These are phyloP conservation scores for Prillingera fragicola DNA, from an alignment of 1,284 basidiomycete species.

Conservation along the genomic window DNA sequence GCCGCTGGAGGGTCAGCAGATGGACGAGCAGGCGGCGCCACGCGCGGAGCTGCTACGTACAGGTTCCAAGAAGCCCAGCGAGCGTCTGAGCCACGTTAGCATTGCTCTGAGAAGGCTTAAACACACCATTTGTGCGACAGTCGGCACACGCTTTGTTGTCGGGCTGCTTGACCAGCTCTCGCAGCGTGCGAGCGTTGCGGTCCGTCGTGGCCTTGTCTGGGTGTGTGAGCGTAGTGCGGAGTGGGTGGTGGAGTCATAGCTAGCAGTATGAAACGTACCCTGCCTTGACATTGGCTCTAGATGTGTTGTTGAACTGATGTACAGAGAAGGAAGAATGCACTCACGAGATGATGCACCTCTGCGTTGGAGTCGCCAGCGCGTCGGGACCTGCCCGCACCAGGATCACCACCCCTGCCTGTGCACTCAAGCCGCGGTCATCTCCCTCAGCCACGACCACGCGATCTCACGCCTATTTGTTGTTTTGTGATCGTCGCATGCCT, in stretches of 20 bases:
- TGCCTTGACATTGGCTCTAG: conserved; percentile 32
- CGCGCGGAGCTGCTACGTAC: conserved; percentile 51
- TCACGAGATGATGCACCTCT: too few relatives aligned
- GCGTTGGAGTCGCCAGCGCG: too few relatives aligned
- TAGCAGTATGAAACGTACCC: conserved; percentile 16
- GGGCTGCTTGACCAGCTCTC: conserved; percentile 76
- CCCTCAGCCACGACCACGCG: too few relatives aligned
- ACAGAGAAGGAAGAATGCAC: too few relatives aligned
- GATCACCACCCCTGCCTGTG: too few relatives aligned
- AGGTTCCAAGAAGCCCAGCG: conserved; percentile 98
- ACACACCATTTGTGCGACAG: conserved; percentile 82
- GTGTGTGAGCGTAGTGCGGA: conserved; percentile 11
- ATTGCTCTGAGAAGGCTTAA: background rate
- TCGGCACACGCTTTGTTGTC: conserved; percentile 94
- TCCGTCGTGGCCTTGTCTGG: conserved; percentile 76
- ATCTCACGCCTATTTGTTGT: too few relatives aligned
- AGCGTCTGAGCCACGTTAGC: conserved; percentile 59
- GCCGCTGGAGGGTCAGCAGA: conserved; percentile 58
- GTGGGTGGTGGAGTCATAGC: background rate
- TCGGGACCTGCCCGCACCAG: too few relatives aligned
- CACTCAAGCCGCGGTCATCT: too few relatives aligned
- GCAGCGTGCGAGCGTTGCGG: conserved; percentile 64
- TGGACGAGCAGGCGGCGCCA: too few relatives aligned
- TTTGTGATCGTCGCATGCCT: background rate
- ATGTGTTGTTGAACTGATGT: too few relatives aligned